Evolutionary conservation across 441 rosid genomes (phyloP), one percentile per base, ranked within the genome.

Genomic region (Capsella rubella): DNA sequence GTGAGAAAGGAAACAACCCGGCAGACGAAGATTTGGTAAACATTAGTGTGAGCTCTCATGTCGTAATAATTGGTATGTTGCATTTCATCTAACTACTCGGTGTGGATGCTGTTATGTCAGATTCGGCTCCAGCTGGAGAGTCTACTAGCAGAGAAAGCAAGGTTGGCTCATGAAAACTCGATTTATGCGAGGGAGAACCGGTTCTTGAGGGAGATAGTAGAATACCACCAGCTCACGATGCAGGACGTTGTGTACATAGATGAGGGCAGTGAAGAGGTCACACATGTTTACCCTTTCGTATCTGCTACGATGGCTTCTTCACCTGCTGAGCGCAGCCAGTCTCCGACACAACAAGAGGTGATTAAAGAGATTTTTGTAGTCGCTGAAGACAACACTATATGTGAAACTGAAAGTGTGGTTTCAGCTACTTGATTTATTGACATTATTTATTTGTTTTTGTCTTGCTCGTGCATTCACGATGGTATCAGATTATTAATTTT

Each of bases 81-180:
- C 62, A 47, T 59, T 53, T 52, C 60, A 46, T 70, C 43, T 72
- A 25, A 50, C 16, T 18, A 45, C 25, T 40, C 14, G 3, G 14
- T 31, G 16, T 34, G 43, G 34, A 50, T 11, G 43, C 15, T 52
- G 31, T 45, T 32, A 35, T 57, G 18, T 52, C 87, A 93, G 98
- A 92, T 92, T 79, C 92, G 97, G 45, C 93, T 90, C 64, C 99
- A 95, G 71, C 86, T 95, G 49, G 99, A 95, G 79, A 89, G 97
- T 35, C 88, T 90, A 32, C 80, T 95, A 79, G 98, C 96, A 18
- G 97, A 95, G 81, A 95, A 95, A 78, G 92, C 92, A 47, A 92
- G 99, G 2, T 69, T 95, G 79, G 99, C 97, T 12, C 88, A 86
- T 67, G 99, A 92, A 77, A 95, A 91, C 65, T 85, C 92, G 2